Conservation (phyloP, 768 basidiomycete species). For the Amanita thiersii region DNA sequence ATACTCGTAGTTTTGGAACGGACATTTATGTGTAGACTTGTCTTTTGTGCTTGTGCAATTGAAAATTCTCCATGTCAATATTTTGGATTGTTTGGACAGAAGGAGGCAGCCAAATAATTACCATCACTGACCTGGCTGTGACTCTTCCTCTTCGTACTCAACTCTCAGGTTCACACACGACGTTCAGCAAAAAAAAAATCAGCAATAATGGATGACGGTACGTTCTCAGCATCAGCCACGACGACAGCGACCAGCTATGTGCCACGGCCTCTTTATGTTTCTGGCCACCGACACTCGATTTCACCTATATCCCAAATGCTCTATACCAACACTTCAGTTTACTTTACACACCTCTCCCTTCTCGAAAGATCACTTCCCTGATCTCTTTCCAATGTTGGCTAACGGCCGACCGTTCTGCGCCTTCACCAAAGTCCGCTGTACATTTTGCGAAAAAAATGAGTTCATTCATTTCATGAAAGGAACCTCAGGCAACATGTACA, state of each 20-base stretch:
- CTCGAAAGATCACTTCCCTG: conserved; percentile 11
- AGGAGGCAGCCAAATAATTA: background rate
- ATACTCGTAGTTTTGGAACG: conserved; percentile 64
- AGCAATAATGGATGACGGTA: conserved; percentile 60
- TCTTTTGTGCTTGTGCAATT: too few species aligned
- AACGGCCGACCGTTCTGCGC: conserved; percentile 26
- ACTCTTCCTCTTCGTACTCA: background rate
- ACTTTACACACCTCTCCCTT: conserved; percentile 15
- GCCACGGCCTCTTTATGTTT: conserved; percentile 29
- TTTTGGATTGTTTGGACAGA: conserved; percentile 2
- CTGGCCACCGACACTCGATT: conserved; percentile 20
- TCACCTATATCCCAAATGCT: conserved; percentile 16
- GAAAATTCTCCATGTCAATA: too few species aligned
- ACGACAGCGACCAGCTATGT: conserved; percentile 46
- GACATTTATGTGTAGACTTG: conserved; percentile 29
- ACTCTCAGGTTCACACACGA: background rate
- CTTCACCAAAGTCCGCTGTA: conserved; percentile 2
- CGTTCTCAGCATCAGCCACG: conserved; percentile 74
- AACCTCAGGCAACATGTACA: conserved; percentile 4
- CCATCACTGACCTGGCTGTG: background rate
- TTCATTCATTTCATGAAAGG: conserved; percentile 7
- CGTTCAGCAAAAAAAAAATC: conserved; percentile 9
- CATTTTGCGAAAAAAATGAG: conserved; percentile 4
- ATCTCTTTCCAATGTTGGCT: conserved; percentile 30
- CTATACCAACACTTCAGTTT: conserved; percentile 12